These are phyloP conservation scores for Trichosporon sp. DNA, from an alignment of 1,284 basidiomycete species.

Conservation along the genomic window DNA sequence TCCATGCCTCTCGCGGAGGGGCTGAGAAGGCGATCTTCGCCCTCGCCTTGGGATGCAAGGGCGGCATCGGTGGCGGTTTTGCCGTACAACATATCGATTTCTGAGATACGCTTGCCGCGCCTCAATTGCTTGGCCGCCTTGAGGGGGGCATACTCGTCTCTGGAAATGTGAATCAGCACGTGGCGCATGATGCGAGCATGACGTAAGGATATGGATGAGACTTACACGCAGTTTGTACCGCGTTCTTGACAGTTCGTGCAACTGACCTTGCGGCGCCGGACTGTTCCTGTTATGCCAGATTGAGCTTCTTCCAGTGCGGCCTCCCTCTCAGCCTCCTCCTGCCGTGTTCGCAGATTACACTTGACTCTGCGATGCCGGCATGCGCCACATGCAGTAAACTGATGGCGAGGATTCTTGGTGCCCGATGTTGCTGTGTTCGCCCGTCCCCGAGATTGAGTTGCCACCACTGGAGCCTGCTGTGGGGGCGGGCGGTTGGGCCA, in stretches of 20 bases:
- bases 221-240: conserved; percentile 76
- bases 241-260: conserved; percentile 85
- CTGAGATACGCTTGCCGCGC: conserved; percentile 73
- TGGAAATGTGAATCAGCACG: conserved; percentile 39
- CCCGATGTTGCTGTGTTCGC: not conserved
- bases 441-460: not conserved
- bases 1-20: conserved; percentile 17
- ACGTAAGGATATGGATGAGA: conserved; percentile 19
- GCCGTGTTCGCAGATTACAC: conserved; percentile 43
- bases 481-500: not conserved
- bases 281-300: not conserved
- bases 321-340: conserved; percentile 29
- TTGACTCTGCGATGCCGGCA: conserved; percentile 70
- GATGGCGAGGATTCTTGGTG: conserved; percentile 63
- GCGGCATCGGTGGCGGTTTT: conserved; percentile 34
- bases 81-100: conserved; percentile 56
- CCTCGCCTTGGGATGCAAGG: conserved; percentile 24
- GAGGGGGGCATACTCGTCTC: conserved; percentile 76
- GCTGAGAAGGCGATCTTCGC: conserved; percentile 15
- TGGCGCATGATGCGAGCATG: not conserved
- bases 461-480: not conserved
- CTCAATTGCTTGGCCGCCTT: conserved; percentile 78
- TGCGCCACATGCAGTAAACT: conserved; percentile 81
- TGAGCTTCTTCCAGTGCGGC: conserved; percentile 10
- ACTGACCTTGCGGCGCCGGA: conserved; percentile 35